phyloP scores from a whole-genome alignment of 2,329 filamentous ascomycete species.

The Epichloe amarillans region DNA sequence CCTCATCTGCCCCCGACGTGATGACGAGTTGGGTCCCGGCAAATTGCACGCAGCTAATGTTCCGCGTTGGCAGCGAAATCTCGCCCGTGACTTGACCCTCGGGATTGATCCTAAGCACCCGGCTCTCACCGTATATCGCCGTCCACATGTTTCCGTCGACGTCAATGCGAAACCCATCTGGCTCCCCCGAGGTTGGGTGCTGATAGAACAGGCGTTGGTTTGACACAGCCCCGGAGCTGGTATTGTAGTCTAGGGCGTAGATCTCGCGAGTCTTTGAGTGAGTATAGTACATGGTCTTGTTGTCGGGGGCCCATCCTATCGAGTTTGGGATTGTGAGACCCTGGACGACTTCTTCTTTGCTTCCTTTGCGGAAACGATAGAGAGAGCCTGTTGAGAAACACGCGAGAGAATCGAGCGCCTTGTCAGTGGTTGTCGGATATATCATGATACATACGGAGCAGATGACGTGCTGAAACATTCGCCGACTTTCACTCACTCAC shows the following conservation, averaged over 20 bases:
- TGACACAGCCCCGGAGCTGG: conserved; percentile 46
- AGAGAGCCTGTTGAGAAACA: conserved; percentile 46
- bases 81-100: conserved; percentile 59
- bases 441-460: not conserved
- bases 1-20: conserved; percentile 59
- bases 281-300: conserved; percentile 68
- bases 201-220: conserved; percentile 62
- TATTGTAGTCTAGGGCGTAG: conserved; percentile 61
- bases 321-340: conserved; percentile 72
- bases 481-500: conserved; percentile 5
- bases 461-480: too few species aligned
- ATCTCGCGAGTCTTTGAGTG: conserved; percentile 62
- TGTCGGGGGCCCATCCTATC: conserved; percentile 63
- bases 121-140: conserved; percentile 66
- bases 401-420: not conserved
- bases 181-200: conserved; percentile 51
- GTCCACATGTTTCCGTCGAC: conserved; percentile 79
- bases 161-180: conserved; percentile 79
- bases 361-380: conserved; percentile 54
- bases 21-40: conserved; percentile 64
- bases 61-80: conserved; percentile 61
- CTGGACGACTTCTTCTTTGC: conserved; percentile 45
- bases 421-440: not conserved
- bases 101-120: conserved; percentile 61
- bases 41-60: conserved; percentile 72